These are phyloP conservation scores for Kitagawia praeruptora DNA, from an alignment of 129 eudicot species.

Conservation along the genomic window DNA sequence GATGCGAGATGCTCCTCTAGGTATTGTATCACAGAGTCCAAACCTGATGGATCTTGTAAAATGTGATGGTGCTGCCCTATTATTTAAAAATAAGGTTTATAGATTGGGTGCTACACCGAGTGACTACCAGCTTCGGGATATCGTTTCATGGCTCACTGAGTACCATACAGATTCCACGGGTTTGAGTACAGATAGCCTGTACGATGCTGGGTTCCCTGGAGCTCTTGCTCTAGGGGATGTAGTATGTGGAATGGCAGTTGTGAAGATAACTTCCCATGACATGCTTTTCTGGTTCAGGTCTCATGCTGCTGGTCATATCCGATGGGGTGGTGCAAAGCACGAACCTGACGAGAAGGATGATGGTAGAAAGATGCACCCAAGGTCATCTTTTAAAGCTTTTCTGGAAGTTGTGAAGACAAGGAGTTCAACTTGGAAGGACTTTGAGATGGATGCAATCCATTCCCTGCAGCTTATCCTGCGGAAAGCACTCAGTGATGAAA, in stretches of 20 bases:
- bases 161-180: conserved; percentile 51
- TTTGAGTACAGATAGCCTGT: conserved; percentile 56
- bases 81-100: conserved; percentile 33
- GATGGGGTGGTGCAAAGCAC: conserved; percentile 79
- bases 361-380: conserved; percentile 49
- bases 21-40: conserved; percentile 55
- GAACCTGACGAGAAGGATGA: conserved; percentile 52
- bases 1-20: conserved; percentile 46
- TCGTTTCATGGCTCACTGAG: conserved; percentile 43
- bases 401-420: conserved; percentile 50
- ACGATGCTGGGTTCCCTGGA: conserved; percentile 45
- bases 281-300: conserved; percentile 76
- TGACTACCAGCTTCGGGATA: conserved; percentile 45
- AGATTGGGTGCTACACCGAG: conserved; percentile 53
- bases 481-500: conserved; percentile 31
- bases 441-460: conserved; percentile 63
- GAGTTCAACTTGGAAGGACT: conserved; percentile 58
- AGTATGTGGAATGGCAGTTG: conserved; percentile 75
- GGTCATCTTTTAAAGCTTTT: conserved; percentile 62
- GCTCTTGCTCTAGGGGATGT: conserved; percentile 55
- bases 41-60: conserved; percentile 63
- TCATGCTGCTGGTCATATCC: conserved; percentile 40
- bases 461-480: conserved; percentile 70
- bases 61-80: conserved; percentile 70
- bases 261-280: conserved; percentile 33